phyloP scores from a whole-genome alignment of 768 basidiomycete species.

The Suillus alpinus region DNA sequence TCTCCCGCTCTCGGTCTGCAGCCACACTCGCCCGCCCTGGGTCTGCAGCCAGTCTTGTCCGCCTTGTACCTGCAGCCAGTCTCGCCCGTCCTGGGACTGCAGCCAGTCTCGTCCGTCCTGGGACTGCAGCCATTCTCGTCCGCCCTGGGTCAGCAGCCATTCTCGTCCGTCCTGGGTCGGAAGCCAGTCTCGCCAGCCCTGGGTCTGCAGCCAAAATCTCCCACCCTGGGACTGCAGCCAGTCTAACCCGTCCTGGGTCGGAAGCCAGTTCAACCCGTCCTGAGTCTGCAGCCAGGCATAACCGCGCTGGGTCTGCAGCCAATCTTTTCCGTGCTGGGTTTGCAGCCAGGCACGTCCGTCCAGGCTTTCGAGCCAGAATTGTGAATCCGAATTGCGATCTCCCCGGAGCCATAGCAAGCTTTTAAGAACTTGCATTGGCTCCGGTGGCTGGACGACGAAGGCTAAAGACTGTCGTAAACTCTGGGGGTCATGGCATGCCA shows the following conservation, averaged over 20 bases:
- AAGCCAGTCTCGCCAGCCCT: background rate
- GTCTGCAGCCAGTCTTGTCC: background rate
- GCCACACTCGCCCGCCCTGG: background rate
- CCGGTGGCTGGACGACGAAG: background rate
- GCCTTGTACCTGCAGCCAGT: background rate
- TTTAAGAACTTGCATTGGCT: background rate
- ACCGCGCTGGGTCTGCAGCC: background rate
- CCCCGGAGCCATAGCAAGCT: background rate
- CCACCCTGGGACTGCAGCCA: background rate
- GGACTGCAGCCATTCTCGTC: background rate
- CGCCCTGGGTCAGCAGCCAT: background rate
- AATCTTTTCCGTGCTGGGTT: background rate
- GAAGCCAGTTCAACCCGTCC: background rate
- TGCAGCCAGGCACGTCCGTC: background rate
- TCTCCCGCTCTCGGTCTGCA: background rate
- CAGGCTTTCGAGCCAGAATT: background rate
- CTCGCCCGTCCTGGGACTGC: background rate
- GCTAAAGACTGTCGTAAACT: background rate
- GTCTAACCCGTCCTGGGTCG: background rate
- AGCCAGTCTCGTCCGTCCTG: background rate
- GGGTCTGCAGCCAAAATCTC: background rate
- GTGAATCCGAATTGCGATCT: background rate
- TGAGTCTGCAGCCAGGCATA: background rate
- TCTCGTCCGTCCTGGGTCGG: background rate
- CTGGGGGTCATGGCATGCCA: background rate